Evolutionary conservation across 176 grass and related monocot genomes (phyloP).

Genomic region (Cenchrus purpureus): DNA sequence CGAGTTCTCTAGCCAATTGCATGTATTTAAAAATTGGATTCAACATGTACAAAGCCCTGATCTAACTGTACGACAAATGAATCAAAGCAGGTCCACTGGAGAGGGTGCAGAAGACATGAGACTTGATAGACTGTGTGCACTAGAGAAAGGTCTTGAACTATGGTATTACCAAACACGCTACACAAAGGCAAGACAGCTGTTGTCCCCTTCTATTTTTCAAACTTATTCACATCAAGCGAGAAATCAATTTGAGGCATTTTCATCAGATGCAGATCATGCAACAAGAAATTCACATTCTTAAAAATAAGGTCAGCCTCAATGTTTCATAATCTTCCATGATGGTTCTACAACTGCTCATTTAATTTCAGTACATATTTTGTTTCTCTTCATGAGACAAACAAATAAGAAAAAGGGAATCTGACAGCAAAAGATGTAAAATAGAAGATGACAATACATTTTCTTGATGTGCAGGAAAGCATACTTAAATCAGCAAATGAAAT

Average conservation of each 20-base stretch:
- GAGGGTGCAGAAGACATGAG: slow-evolving; percentile 32
- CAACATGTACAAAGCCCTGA: neutral
- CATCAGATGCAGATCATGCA: slow-evolving; percentile 67
- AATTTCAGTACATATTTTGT: slow-evolving; percentile 3
- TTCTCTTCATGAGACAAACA: neutral
- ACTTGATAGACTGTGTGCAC: slow-evolving; percentile 44
- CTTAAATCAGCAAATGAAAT: slow-evolving; percentile 11
- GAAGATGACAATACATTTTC: neutral
- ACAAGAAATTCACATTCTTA: slow-evolving; percentile 62
- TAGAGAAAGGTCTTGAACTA: slow-evolving; percentile 52
- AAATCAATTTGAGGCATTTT: slow-evolving; percentile 6
- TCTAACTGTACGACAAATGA: slow-evolving; percentile 18
- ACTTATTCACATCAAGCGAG: neutral
- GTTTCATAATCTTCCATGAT: neutral
- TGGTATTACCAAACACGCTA: slow-evolving; percentile 52
- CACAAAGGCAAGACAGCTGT: slow-evolving; percentile 41
- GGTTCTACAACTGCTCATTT: neutral
- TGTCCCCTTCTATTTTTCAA: neutral
- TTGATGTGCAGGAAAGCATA: slow-evolving; percentile 30
- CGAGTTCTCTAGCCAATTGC: too few relatives aligned
- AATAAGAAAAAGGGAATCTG: neutral
- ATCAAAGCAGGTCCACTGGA: slow-evolving; percentile 45
- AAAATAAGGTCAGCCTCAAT: slow-evolving; percentile 54
- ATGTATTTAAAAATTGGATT: slow-evolving; percentile 2
- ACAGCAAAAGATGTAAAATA: neutral